These are phyloP conservation scores for Camptophora hylomeconis DNA, from an alignment of 2,329 filamentous ascomycete genomes.

Conservation along the genomic window DNA sequence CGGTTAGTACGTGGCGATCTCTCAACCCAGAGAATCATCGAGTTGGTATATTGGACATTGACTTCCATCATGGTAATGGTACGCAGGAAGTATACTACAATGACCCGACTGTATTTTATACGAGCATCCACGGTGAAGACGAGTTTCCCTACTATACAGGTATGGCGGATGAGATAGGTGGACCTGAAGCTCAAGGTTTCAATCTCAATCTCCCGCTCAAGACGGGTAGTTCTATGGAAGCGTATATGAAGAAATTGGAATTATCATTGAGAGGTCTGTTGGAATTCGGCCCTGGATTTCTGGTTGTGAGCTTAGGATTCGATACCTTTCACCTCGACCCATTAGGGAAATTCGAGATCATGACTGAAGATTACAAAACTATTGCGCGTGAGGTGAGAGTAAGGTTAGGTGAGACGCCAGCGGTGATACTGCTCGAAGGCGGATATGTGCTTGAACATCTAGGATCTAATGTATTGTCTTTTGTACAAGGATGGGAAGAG, in stretches of 20 bases:
- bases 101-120: conserved; percentile 20
- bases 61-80: conserved; percentile 18
- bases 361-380: conserved; percentile 14
- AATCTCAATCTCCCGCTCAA: conserved; percentile 16
- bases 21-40: conserved; percentile 5
- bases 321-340: conserved; percentile 18
- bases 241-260: conserved; percentile 12
- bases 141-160: conserved; percentile 22
- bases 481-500: conserved; percentile 14
- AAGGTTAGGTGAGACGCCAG: conserved; percentile 8
- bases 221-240: conserved; percentile 10
- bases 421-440: conserved; percentile 15
- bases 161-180: conserved; percentile 7
- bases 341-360: conserved; percentile 15
- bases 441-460: conserved; percentile 17
- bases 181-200: conserved; percentile 7
- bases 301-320: conserved; percentile 16
- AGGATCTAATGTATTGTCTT: conserved; percentile 15
- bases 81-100: conserved; percentile 20
- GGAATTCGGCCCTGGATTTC: conserved; percentile 10
- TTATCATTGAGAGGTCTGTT: conserved; percentile 7
- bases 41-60: conserved; percentile 16
- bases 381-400: conserved; percentile 12
- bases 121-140: conserved; percentile 23
- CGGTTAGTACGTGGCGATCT: conserved; percentile 10